These are phyloP conservation scores for Rhizopogon sp. DNA, from an alignment of 768 basidiomycete genomes.

Conservation along the genomic window DNA sequence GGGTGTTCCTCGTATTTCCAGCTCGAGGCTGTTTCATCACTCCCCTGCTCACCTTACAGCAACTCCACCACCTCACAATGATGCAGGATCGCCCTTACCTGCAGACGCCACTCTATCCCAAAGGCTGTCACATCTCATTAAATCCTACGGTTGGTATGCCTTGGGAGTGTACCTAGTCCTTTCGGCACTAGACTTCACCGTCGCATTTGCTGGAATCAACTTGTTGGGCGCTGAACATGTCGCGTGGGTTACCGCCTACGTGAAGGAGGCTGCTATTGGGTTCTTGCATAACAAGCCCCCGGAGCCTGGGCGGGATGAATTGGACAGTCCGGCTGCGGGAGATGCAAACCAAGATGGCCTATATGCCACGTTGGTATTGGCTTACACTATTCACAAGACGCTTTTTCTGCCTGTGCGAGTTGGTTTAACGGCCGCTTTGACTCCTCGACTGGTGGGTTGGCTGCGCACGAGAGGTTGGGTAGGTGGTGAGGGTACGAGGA, in stretches of 20 bases:
- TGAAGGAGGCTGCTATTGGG: constrained; percentile 43
- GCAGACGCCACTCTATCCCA: constrained; percentile 57
- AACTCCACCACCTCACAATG: constrained; percentile 13
- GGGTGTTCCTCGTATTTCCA: constrained; percentile 22
- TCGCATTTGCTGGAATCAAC: constrained; percentile 82
- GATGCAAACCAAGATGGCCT: constrained; percentile 61
- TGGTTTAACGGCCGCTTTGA: constrained; percentile 82
- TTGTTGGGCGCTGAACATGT: constrained; percentile 90
- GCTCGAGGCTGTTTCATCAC: constrained; percentile 44
- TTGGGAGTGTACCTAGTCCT: constrained; percentile 83
- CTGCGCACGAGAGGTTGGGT: constrained; percentile 79
- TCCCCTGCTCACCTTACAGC: constrained; percentile 44
- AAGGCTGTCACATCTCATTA: constrained; percentile 77
- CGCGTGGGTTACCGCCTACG: constrained; percentile 53
- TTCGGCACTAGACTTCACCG: constrained; percentile 71
- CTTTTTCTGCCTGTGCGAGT: constrained; percentile 84
- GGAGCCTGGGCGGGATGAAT: constrained; percentile 66
- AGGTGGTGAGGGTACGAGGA: constrained; percentile 60
- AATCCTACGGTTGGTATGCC: constrained; percentile 94
- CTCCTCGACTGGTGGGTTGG: constrained; percentile 85
- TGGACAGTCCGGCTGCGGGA: constrained; percentile 36
- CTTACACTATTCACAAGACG: constrained; percentile 96
- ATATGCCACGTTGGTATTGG: constrained; percentile 89
- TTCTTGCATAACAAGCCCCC: constrained; percentile 48
- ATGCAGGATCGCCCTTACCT: constrained; percentile 26